Percentiles rank a stretch among this genome's conserved stretches.
These are phyloP conservation scores for Spathaspora hagerdaliae DNA, from an alignment of 805 yeast genomes.

Conservation along the genomic window DNA sequence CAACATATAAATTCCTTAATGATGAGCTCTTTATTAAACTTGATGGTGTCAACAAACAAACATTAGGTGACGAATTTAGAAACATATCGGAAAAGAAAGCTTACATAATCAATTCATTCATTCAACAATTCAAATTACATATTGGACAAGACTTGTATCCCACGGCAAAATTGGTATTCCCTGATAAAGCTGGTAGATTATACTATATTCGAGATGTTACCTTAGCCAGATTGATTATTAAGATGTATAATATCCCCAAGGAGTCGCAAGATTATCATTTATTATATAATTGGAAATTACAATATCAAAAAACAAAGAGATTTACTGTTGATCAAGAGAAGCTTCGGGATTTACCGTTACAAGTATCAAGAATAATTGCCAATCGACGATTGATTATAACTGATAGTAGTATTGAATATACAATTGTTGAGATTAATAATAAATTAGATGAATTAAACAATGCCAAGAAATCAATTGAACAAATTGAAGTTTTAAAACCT, in stretches of 20 bases:
- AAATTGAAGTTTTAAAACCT: slow-evolving; percentile 43
- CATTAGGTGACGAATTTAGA: slow-evolving; percentile 17
- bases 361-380: slow-evolving; percentile 48
- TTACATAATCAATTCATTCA: slow-evolving; percentile 25
- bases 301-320: slow-evolving; percentile 29
- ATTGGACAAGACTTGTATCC: slow-evolving; percentile 57
- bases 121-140: slow-evolving; percentile 29
- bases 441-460: slow-evolving; percentile 24
- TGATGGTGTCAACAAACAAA: slow-evolving; percentile 24
- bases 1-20: slow-evolving; percentile 38
- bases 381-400: slow-evolving; percentile 47
- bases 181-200: slow-evolving; percentile 58
- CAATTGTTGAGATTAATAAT: slow-evolving; percentile 28
- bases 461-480: slow-evolving; percentile 27
- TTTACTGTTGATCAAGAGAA: slow-evolving; percentile 41
- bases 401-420: slow-evolving; percentile 7
- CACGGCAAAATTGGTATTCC: slow-evolving; percentile 56
- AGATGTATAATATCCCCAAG: slow-evolving; percentile 55
- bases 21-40: slow-evolving; percentile 40
- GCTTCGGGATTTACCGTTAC: slow-evolving; percentile 41
- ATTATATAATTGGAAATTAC: slow-evolving; percentile 34
- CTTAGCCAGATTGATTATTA: slow-evolving; percentile 45
- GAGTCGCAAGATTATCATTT: slow-evolving; percentile 54
- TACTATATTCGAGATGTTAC: slow-evolving; percentile 64
- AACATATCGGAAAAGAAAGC: slow-evolving; percentile 21